phyloP scores from a whole-genome alignment of 2,329 filamentous ascomycete genomes.

The Shiraia sp. region DNA sequence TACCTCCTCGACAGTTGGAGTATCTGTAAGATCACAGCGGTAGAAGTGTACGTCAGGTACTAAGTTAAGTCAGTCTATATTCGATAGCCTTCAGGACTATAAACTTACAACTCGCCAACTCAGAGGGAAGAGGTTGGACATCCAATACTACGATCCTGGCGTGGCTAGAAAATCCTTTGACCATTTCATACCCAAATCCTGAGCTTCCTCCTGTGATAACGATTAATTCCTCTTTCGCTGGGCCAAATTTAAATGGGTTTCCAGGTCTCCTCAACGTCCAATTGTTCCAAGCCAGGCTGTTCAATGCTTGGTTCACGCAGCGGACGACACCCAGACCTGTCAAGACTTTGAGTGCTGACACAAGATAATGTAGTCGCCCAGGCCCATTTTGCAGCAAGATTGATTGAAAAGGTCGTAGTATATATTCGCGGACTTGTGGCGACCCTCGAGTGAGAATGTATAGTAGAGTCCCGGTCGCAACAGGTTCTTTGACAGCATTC shows the following conservation, averaged over 20 bases:
- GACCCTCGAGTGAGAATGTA: conserved; percentile 31
- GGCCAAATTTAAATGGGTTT: conserved; percentile 23
- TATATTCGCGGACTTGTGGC: conserved; percentile 18
- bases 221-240: conserved; percentile 27
- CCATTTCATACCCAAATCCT: conserved; percentile 37
- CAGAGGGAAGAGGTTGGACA: conserved; percentile 22
- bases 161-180: conserved; percentile 24
- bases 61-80: conserved; percentile 1
- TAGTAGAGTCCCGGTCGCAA: conserved; percentile 25
- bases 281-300: conserved; percentile 38
- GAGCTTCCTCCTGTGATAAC: conserved; percentile 35
- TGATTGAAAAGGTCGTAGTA: conserved; percentile 27
- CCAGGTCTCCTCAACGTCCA: conserved; percentile 35
- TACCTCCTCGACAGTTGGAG: conserved; percentile 15
- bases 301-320: conserved; percentile 21
- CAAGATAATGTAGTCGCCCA: conserved; percentile 15
- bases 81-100: too few species aligned
- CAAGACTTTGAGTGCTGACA: conserved; percentile 27
- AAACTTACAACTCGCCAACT: conserved; percentile 25
- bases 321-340: conserved; percentile 19
- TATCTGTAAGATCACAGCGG: conserved; percentile 29
- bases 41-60: conserved; percentile 31
- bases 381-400: conserved; percentile 24
- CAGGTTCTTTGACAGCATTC: conserved; percentile 13
- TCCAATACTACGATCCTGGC: conserved; percentile 32